Evolutionary conservation across 768 basidiomycete species (phyloP).

Genomic region (Leccinum longicurvipes): DNA sequence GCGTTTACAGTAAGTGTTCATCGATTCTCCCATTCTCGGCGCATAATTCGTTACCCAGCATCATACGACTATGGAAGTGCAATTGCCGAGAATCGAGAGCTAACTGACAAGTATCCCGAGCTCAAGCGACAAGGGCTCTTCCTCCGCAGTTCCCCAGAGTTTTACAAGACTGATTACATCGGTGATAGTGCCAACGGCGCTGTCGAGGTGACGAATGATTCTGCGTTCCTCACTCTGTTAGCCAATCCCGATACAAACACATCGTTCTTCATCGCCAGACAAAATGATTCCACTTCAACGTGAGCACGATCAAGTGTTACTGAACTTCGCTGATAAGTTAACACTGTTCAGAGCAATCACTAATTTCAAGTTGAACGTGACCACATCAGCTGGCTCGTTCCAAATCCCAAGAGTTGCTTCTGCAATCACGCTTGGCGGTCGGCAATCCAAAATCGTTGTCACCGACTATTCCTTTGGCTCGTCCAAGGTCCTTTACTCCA

Average conservation of each 20-base stretch:
- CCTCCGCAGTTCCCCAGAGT: constrained; percentile 73
- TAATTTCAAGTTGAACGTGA: constrained; percentile 58
- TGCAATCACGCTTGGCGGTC: constrained; percentile 58
- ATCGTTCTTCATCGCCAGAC: constrained; percentile 69
- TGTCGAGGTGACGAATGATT: constrained; percentile 40
- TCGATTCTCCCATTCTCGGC: neutral
- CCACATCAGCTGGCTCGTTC: constrained; percentile 48
- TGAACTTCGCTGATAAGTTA: neutral
- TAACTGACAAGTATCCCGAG: constrained; percentile 70
- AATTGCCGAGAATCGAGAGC: constrained; percentile 62
- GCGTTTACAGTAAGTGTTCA: constrained; percentile 52
- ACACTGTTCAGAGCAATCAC: constrained; percentile 25
- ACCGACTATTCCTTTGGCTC: constrained; percentile 72
- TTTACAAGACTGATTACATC: constrained; percentile 76
- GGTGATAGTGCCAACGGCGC: constrained; percentile 56
- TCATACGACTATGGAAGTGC: constrained; percentile 83
- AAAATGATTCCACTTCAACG: constrained; percentile 65
- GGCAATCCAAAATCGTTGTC: constrained; percentile 71
- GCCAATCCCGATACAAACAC: constrained; percentile 64
- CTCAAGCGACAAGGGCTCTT: constrained; percentile 77
- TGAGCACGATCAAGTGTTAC: constrained; percentile 31
- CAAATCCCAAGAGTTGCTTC: constrained; percentile 54
- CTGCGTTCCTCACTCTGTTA: constrained; percentile 58
- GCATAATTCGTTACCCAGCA: constrained; percentile 19
- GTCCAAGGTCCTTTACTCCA: constrained; percentile 62